phyloP scores from a whole-genome alignment of 2,329 filamentous ascomycete species.

The Aspergillus thermomutatus region DNA sequence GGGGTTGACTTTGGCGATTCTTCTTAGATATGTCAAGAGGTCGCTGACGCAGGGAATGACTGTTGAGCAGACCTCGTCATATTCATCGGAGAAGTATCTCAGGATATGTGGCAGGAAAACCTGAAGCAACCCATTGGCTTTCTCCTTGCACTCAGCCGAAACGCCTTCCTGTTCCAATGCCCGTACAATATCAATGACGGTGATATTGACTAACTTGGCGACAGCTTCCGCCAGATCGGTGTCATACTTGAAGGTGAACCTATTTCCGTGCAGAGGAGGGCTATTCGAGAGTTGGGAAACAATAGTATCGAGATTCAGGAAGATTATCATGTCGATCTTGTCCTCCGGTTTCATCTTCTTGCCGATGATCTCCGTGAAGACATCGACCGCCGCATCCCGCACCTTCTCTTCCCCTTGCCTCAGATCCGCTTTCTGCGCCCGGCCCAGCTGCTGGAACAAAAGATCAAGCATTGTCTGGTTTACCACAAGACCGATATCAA shows the following conservation, averaged over 20 bases:
- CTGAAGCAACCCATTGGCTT: constrained; percentile 77
- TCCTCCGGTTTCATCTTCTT: constrained; percentile 97
- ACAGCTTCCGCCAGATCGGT: constrained; percentile 93
- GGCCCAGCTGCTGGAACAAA: constrained; percentile 83
- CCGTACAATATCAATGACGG: constrained; percentile 80
- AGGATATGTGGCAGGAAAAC: constrained; percentile 82
- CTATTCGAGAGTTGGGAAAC: constrained; percentile 82
- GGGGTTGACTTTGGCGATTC: constrained; percentile 61
- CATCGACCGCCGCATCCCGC: constrained; percentile 86
- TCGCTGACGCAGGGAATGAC: constrained; percentile 93
- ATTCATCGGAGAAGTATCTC: constrained; percentile 95
- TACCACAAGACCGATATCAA: constrained; percentile 90
- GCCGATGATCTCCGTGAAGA: constrained; percentile 89
- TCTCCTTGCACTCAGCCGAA: constrained; percentile 62
- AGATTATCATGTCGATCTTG: constrained; percentile 90
- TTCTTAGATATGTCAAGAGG: constrained; percentile 84
- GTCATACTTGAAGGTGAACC: constrained; percentile 83
- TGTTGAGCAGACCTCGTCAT: constrained; percentile 94
- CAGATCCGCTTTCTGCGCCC: constrained; percentile 58
- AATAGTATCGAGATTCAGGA: constrained; percentile 82
- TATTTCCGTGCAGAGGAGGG: constrained; percentile 72
- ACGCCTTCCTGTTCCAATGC: constrained; percentile 68
- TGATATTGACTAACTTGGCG: constrained; percentile 90
- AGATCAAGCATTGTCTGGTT: constrained; percentile 82
- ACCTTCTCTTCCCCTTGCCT: constrained; percentile 74